Evolutionary conservation across 129 eudicot species (phyloP), one percentile per base, ranked within the genome.

Genomic region (Smallanthus sonchifolius): DNA sequence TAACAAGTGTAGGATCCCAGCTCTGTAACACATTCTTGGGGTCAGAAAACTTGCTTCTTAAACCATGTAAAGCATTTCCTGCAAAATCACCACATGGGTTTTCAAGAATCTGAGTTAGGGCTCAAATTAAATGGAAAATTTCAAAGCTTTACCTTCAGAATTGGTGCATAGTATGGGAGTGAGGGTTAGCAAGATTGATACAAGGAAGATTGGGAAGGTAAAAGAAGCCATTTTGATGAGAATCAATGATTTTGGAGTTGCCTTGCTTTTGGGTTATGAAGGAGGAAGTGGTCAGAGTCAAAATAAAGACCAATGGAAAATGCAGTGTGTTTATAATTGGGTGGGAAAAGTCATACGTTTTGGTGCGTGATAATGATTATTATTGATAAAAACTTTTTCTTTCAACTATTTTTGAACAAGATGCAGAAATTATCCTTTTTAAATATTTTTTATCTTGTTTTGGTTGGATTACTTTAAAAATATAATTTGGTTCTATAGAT

Each of bases 1-100:
- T 89, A 28, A 92, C 98, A 68, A 92, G 92, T 28, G 96, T 89
- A 2, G 98, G 92, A 67, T 92, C 98, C 98, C 96, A 92, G 69
- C 96, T 89, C 66, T 85, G 91, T 20, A 92, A 77, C 17, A 89
- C 93, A 77, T 87, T 84, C 34, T 45, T 86, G 14, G 98, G 98
- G 79, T 92, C 96, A 20, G 86, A 76, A 44, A 89, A 84, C 57
- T 78, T 86, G 78, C 44, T 83, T 77, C 96, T 92, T 72, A 92
- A 44, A 73, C 65, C 82, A 86, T 85, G 87, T 69, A 92, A 84
- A 60, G 98, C 96, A 80, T 82, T 83, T 69, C 96, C 98, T 92
- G 94, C 68, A 80, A 72, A 20, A 44, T 77, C 45, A 28, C 48
- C 43, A 83, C 38, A 67, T 68, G 74, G 75, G 60, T 67, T 17